phyloP scores from a whole-genome alignment of 192 early-diverging fungal genomes.

The Coemansia sp. region DNA sequence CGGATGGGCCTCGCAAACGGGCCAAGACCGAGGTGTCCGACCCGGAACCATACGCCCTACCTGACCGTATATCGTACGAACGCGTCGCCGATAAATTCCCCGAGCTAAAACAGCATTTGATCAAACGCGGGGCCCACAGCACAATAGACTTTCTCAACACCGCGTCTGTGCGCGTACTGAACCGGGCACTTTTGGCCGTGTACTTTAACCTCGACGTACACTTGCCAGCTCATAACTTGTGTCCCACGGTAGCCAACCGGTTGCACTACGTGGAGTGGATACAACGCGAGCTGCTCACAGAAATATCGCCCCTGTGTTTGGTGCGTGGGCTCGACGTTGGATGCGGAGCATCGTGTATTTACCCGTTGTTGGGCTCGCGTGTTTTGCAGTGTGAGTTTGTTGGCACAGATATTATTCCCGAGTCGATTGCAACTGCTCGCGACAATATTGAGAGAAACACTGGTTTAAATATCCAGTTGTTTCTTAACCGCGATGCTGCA shows the following conservation, averaged over 20 bases:
- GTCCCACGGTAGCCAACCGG: constrained; percentile 34
- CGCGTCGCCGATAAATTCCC: constrained; percentile 14
- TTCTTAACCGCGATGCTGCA: constrained; percentile 33
- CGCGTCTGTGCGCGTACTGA: constrained; percentile 25
- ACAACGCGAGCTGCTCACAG: constrained; percentile 4
- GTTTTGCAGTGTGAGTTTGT: constrained; percentile 68
- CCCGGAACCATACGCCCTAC: constrained; percentile 16
- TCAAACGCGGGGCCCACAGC: background rate
- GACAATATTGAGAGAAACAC: constrained; percentile 67
- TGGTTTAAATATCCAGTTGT: constrained; percentile 61
- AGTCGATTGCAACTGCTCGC: constrained; percentile 62
- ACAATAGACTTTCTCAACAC: constrained; percentile 30
- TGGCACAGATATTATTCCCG: constrained; percentile 73
- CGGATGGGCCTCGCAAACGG: background rate
- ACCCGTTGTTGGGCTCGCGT: constrained; percentile 75
- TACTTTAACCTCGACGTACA: constrained; percentile 37
- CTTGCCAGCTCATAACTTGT: constrained; percentile 30
- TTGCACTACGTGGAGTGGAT: constrained; percentile 41
- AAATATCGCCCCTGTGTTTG: constrained; percentile 1
- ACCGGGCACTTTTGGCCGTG: constrained; percentile 28
- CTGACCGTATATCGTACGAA: constrained; percentile 16
- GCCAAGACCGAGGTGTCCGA: background rate
- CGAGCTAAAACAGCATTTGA: constrained; percentile 17
- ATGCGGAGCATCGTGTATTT: constrained; percentile 88
- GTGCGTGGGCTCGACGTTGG: constrained; percentile 55